Base-by-base conservation (phyloP, 1,139 yeast species). In the Saccharomyces pastorianus region DNA sequence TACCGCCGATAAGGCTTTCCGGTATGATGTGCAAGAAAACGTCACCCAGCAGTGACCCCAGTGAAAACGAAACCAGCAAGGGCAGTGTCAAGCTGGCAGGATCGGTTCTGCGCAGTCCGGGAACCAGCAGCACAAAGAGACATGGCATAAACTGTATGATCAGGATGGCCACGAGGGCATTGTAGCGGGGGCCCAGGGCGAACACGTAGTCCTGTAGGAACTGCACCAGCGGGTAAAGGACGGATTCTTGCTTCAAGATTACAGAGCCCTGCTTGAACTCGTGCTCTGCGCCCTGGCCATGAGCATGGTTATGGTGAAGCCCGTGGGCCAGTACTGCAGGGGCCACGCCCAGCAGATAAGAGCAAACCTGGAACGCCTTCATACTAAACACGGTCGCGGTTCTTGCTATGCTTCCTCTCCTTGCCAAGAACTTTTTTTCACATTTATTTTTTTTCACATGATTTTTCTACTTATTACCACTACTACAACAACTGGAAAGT, bases 21-120 rank as follows among this genome's bases (percentile, higher is more conserved):
- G 90, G 90, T 47, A 84, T 67, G 56, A 84, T 63, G 64, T 84
- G 89, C 53, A 84, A 64, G 58, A 84, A 82, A 4, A 84, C 81
- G 63, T 84, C 89, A 47, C 90, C 89, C 34, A 85, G 69, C 41
- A 84, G 70, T 1, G 88, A 85, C 48, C 91, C 91, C 49, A 82
- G 76, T 17, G 90, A 89, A 70, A 84, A 84, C 48, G 86, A 74
- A 1, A 83, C 85, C 55, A 84, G 66, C 34, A 78, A 64, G 14
- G 80, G 73, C 42, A 82, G 69, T 47, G 76, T 67, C 3, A 76
- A 67, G 3, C 81, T 77, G 0, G 75, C 65, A 17, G 26, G 27
- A 49, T 66, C 66, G 28, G 51, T 50, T 14, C 48, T 50, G 34
- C 54, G 55, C 20, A 65, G 54, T 4, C 75, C 72, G 2, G 87